Percentiles rank a stretch among this genome's conserved stretches.
Conservation (phyloP, 768 basidiomycete genomes). For the Amanita fuliginea region DNA sequence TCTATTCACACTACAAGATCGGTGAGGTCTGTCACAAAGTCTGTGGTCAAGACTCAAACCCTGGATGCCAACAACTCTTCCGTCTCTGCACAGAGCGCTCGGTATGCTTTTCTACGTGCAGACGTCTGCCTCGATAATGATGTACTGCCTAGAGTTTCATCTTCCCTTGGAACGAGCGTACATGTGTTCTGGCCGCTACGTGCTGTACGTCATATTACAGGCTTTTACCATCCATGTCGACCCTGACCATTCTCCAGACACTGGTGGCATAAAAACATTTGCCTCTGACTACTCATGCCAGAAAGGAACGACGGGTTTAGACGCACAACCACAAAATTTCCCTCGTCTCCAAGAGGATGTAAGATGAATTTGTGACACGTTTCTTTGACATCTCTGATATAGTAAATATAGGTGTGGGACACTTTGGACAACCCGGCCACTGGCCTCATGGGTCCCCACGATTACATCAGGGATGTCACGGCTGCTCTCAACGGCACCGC, state of each 20-base stretch:
- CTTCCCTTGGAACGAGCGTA: not conserved
- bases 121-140: not conserved
- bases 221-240: not conserved
- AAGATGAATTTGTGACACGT: not conserved
- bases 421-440: not conserved
- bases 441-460: slow-evolving; percentile 1
- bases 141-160: not conserved
- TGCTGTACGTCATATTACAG: slow-evolving; percentile 2
- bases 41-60: slow-evolving; percentile 6
- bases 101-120: not conserved
- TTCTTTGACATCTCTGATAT: not conserved
- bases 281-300: not conserved
- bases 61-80: slow-evolving; percentile 9
- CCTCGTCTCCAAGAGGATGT: not conserved
- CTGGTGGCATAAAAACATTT: not conserved
- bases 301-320: not conserved
- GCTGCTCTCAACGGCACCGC: not conserved
- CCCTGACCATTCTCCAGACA: not conserved
- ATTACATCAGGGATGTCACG: slow-evolving; percentile 5
- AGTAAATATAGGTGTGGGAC: not conserved
- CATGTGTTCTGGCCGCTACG: slow-evolving; percentile 7
- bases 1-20: not conserved
- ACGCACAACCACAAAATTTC: not conserved
- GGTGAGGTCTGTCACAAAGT: not conserved
- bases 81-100: slow-evolving; percentile 1